Evolutionary conservation across 1,284 basidiomycete genomes (phyloP).

Genomic region (Sanghuangporus weigelae): DNA sequence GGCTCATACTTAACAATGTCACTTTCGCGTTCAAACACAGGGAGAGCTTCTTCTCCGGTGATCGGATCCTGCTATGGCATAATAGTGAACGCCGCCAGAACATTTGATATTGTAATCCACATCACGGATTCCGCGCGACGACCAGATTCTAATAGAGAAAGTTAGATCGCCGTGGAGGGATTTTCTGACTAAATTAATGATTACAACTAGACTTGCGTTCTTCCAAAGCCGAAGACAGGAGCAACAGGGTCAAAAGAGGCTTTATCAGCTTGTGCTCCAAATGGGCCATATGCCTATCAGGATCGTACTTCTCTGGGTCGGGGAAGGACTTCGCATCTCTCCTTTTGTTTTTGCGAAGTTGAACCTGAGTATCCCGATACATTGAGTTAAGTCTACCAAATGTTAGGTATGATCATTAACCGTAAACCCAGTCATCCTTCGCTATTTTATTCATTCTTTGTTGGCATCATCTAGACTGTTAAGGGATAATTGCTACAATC

Average conservation of each 20-base stretch:
- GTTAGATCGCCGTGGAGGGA: neutral
- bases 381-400: no score
- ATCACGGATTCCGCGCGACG: constrained; percentile 6
- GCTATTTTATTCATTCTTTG: no score
- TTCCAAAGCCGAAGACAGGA: neutral
- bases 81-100: constrained; percentile 9
- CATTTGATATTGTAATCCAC: constrained; percentile 7
- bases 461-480: no score
- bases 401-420: no score
- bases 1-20: neutral
- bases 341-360: no score
- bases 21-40: neutral
- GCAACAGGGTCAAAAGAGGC: neutral
- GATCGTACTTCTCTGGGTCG: no score
- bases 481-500: neutral
- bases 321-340: no score
- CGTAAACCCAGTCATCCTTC: no score
- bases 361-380: no score
- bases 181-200: neutral
- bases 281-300: no score
- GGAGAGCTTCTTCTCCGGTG: neutral
- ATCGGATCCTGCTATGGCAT: neutral
- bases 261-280: no score
- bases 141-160: no score
- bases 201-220: neutral